phyloP scores from a whole-genome alignment of 2,329 filamentous ascomycete genomes.

The Cladosporium cucumerinum region DNA sequence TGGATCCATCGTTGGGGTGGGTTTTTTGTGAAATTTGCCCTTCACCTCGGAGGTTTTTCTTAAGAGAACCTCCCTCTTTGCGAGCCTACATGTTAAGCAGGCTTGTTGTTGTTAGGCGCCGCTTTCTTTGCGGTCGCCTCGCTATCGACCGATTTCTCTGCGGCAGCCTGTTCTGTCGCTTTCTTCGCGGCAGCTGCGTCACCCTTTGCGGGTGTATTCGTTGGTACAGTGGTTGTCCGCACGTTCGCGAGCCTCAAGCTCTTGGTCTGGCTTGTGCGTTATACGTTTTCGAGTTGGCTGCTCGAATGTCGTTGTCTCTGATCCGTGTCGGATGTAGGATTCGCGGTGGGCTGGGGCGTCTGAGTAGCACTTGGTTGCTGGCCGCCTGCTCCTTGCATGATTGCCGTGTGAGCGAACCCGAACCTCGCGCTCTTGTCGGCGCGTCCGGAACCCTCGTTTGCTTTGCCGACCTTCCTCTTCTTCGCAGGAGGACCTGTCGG shows the following conservation, averaged over 20 bases:
- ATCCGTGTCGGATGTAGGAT: background rate
- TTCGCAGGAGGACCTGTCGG: background rate
- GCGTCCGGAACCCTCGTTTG: background rate
- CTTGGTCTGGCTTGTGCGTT: background rate
- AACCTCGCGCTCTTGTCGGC: background rate
- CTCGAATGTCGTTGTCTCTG: background rate
- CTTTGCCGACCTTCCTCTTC: background rate
- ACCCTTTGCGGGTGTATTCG: background rate
- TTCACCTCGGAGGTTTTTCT: background rate
- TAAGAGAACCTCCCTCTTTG: background rate
- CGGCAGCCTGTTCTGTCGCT: too few species aligned
- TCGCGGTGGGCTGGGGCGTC: background rate
- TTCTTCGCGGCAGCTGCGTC: background rate
- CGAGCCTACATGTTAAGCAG: background rate
- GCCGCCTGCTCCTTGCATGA: background rate
- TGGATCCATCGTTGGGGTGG: conserved; percentile 7
- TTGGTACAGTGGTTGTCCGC: background rate
- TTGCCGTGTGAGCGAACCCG: background rate
- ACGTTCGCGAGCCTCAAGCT: background rate
- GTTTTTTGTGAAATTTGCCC: conserved; percentile 11
- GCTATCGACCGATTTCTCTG: too few species aligned
- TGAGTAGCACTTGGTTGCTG: background rate
- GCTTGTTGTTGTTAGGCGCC: background rate
- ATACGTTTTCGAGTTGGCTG: background rate
- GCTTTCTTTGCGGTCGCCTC: background rate